Conservation (phyloP, 2,329 filamentous ascomycete genomes). For the Pseudogymnoascus sp. region DNA sequence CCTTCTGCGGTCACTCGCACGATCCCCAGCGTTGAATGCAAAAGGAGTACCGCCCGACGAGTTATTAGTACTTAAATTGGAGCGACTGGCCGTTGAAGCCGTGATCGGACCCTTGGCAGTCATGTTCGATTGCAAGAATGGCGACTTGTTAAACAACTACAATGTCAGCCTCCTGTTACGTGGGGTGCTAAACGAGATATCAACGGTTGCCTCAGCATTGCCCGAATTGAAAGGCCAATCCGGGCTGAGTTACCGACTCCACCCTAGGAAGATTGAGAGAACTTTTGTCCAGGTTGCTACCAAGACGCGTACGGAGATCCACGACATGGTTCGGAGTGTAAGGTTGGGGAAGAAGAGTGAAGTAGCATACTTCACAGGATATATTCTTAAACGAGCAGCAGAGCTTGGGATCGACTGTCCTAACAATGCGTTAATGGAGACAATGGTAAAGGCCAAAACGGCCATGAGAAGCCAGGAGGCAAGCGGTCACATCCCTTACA, state of each 20-base stretch:
- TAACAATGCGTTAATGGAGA: slow-evolving; percentile 64
- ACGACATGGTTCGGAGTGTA: slow-evolving; percentile 57
- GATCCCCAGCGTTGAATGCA: slow-evolving; percentile 54
- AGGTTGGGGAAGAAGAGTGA: slow-evolving; percentile 58
- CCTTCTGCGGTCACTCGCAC: slow-evolving; percentile 55
- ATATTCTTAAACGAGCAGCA: slow-evolving; percentile 66
- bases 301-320: slow-evolving; percentile 45
- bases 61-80: slow-evolving; percentile 67
- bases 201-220: slow-evolving; percentile 59
- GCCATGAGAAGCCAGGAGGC: slow-evolving; percentile 20
- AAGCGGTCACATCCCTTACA: slow-evolving; percentile 24
- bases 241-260: slow-evolving; percentile 47
- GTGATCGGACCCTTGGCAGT: slow-evolving; percentile 77
- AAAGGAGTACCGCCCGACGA: slow-evolving; percentile 48
- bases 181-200: slow-evolving; percentile 66
- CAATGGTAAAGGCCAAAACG: slow-evolving; percentile 65
- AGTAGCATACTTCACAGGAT: slow-evolving; percentile 81
- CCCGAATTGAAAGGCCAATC: slow-evolving; percentile 61
- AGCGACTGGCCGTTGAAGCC: slow-evolving; percentile 66
- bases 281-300: slow-evolving; percentile 47
- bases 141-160: slow-evolving; percentile 59
- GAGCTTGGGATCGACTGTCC: slow-evolving; percentile 64
- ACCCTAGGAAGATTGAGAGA: slow-evolving; percentile 52
- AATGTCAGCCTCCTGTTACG: slow-evolving; percentile 59
- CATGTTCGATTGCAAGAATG: slow-evolving; percentile 68